phyloP scores from a whole-genome alignment of 331 rosid species.

The Spiraea crenata region DNA sequence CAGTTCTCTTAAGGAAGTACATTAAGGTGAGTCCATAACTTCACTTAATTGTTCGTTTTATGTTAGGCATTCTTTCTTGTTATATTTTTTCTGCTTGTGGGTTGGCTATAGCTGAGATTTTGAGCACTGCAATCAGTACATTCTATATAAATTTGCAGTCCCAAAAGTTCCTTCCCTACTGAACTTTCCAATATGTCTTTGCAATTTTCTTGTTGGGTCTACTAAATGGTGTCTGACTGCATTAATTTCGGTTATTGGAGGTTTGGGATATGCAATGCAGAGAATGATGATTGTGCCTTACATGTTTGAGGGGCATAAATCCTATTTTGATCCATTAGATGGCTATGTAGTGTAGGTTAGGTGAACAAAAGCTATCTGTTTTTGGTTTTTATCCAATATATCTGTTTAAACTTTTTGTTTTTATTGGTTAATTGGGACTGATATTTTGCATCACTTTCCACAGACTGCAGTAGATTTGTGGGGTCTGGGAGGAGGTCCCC shows the following conservation, averaged over 20 bases:
- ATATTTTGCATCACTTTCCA: slow-evolving; percentile 22
- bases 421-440: not conserved
- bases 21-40: slow-evolving; percentile 53
- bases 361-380: not conserved
- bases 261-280: not conserved
- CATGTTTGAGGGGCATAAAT: not conserved
- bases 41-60: not conserved
- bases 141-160: not conserved
- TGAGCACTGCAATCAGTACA: not conserved
- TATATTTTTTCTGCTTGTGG: not conserved
- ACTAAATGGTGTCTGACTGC: too few relatives aligned
- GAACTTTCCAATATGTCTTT: too few relatives aligned
- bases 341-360: slow-evolving; percentile 2
- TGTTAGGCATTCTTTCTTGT: slow-evolving; percentile 9
- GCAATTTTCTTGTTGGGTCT: too few relatives aligned
- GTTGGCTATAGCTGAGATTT: slow-evolving; percentile 12
- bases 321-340: not conserved
- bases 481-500: slow-evolving; percentile 97
- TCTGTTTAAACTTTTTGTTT: not conserved
- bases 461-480: slow-evolving; percentile 89
- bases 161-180: not conserved
- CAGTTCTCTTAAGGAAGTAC: slow-evolving; percentile 80
- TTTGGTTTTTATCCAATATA: not conserved
- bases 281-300: not conserved
- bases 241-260: too few relatives aligned